Percentiles rank a stretch among this genome's conserved stretches.
phyloP scores from a whole-genome alignment of 2,329 filamentous ascomycete species.

The Cryphonectria japonica region DNA sequence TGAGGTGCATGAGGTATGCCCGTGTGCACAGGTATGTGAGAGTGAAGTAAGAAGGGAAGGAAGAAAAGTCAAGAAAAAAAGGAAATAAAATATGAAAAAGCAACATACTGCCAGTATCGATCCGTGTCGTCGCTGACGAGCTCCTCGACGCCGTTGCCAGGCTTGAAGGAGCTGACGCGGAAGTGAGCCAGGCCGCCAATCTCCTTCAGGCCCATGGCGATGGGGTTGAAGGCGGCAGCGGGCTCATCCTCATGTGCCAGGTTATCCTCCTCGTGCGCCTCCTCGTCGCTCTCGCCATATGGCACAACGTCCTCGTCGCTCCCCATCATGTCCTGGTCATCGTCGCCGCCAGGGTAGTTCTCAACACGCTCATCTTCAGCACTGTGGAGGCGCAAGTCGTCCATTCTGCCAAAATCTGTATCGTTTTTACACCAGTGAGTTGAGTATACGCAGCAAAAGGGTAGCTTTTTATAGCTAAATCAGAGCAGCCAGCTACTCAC shows the following conservation, averaged over 20 bases:
- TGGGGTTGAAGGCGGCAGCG: slow-evolving; percentile 51
- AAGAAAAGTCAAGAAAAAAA: too few species aligned
- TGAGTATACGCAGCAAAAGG: background rate
- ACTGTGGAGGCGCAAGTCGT: slow-evolving; percentile 30
- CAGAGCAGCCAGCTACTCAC: slow-evolving; percentile 1
- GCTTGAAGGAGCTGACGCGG: slow-evolving; percentile 81
- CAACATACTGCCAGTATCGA: slow-evolving; percentile 75
- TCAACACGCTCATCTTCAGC: slow-evolving; percentile 33
- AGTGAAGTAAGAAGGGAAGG: background rate
- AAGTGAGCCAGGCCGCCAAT: slow-evolving; percentile 84
- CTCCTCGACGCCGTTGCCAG: slow-evolving; percentile 76
- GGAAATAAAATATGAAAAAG: background rate
- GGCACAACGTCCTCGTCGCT: slow-evolving; percentile 18
- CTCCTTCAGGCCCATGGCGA: slow-evolving; percentile 70
- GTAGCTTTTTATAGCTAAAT: background rate
- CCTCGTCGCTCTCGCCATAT: slow-evolving; percentile 18
- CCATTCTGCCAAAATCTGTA: slow-evolving; percentile 24
- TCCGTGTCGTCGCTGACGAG: slow-evolving; percentile 73
- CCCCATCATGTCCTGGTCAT: slow-evolving; percentile 26
- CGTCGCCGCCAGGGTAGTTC: slow-evolving; percentile 31
- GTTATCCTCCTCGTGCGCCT: slow-evolving; percentile 18
- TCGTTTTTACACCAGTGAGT: background rate
- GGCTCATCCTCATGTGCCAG: slow-evolving; percentile 17
- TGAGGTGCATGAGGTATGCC: background rate
- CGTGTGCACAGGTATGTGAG: too few species aligned